These are phyloP conservation scores for Talaromyces sp. DNA, from an alignment of 2,329 filamentous ascomycete species.

Conservation along the genomic window DNA sequence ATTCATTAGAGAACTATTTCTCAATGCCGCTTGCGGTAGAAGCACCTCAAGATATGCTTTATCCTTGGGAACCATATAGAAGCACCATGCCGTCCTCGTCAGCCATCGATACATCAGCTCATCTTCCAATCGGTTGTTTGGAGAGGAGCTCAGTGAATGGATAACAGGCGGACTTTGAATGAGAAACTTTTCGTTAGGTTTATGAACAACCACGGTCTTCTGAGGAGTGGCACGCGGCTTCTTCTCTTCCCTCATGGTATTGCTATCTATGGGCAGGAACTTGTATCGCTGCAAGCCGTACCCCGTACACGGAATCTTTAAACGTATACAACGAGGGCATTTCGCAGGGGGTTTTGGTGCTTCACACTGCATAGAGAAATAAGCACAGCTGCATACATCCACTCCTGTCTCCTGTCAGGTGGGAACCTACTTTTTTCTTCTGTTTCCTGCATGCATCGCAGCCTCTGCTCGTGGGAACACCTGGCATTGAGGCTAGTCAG, in stretches of 20 bases:
- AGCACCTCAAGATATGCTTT: neutral
- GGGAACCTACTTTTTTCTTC: slow-evolving; percentile 4
- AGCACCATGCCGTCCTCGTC: slow-evolving; percentile 5
- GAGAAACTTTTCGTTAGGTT: neutral
- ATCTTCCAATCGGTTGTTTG: neutral
- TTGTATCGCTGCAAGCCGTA: neutral
- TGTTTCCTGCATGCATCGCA: slow-evolving; percentile 8
- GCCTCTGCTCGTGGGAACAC: neutral
- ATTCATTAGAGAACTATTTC: neutral
- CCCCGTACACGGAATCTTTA: neutral
- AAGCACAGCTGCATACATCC: neutral
- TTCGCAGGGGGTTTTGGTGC: neutral
- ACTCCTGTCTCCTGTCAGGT: neutral
- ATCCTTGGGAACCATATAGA: neutral
- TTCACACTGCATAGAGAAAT: slow-evolving; percentile 6
- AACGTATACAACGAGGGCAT: neutral
- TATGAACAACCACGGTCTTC: neutral
- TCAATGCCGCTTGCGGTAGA: slow-evolving; percentile 1
- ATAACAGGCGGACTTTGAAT: neutral
- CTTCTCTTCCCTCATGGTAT: neutral
- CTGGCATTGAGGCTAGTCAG: neutral
- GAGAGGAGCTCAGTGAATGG: neutral
- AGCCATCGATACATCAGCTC: slow-evolving; percentile 8
- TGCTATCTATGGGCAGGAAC: neutral
- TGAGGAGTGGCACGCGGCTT: neutral